Evolutionary conservation across 257 asterid genomes (phyloP), one percentile per base, ranked within the genome.

Genomic region (Pogostemon cablin): DNA sequence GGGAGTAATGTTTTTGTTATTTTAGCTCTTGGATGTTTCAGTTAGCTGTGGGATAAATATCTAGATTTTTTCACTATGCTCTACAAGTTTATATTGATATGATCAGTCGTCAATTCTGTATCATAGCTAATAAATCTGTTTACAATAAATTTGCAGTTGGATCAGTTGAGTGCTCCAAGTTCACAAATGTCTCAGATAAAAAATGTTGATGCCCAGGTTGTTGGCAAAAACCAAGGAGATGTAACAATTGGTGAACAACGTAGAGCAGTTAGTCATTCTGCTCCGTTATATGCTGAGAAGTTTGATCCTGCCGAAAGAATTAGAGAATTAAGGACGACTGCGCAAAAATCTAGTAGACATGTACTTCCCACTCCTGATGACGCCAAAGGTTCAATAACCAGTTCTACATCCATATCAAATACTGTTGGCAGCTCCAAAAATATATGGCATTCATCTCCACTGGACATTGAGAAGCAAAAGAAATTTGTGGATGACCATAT

Each of bases 381-480:
- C 79, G 96, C 96, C 8, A 87, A 77, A 81, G 82, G 83, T 75
- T 86, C 87, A 66, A 73, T 81, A 55, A 82, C 76, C 77, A 83
- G 62, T 72, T 78, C 87, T 43, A 61, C 73, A 56, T 56, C 69
- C 68, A 87, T 64, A 43, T 74, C 85, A 32, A 81, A 81, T 62
- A 69, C 77, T 20, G 62, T 71, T 67, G 91, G 86, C 62, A 72
- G 80, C 85, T 80, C 83, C 76, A 87, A 81, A 75, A 84, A 75
- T 75, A 75, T 81, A 17, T 90, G 96, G 93, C 97, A 92, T 78
- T 92, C 98, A 65, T 81, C 96, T 41, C 97, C 98, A 17, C 88
- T 92, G 17, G 90, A 92, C 80, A 85, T 84, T 37, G 90, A 83
- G 72, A 90, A 86, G 75, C 86, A 83, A 69, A 81, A 81, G 79